Base-by-base conservation (phyloP, 108 stramenopile genomes). In the Skeletonema potamos region DNA sequence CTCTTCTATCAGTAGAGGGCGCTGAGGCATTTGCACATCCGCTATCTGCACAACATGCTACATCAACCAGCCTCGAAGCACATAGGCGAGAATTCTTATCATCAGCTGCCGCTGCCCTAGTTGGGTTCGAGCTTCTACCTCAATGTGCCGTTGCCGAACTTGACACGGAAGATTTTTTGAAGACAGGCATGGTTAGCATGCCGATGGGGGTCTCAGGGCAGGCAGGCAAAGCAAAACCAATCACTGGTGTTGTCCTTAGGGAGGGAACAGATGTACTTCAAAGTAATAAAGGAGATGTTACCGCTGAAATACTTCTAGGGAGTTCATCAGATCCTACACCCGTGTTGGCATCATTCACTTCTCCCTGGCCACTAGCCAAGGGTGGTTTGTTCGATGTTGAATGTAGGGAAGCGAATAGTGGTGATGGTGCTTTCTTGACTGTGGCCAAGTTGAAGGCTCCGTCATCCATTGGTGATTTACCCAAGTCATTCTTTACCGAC, bases 181-280 rank as follows among this genome's bases (percentile, higher is more conserved):
- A 63, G 54, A 71, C 81, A 0, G 89, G 89, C n/a, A 55, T 66
- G 29, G 89, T 85, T 0, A 33, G 81, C 3, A 73, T 76, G 68
- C 89, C 89, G 18, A 89, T 89, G 89, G 86, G 86, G 27, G 89
- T 89, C 8, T 66, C 68, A 24, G 72, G 82, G 13, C 89, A 89
- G 65, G 86, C 89, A 1, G 89, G 89, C 12, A 89, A 89, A 67
- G 74, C 75, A 64, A 69, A 79, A 36, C 89, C 89, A 17, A 67
- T 76, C 44, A 89, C 89, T 1, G 86, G 86, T 26, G 78, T 89
- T 4, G 67, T 84, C 3, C 59, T 89, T 7, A 69, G 88, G 27
- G 89, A 89, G 37, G 89, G 89, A 6, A 84, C 76, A 17, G 89
- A 89, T 17, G 85, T 87, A 5, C 66, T 73, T 60, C 80, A 89